Base-by-base conservation (phyloP, 352 stramenopile genomes). In the Pythium coloratum region DNA sequence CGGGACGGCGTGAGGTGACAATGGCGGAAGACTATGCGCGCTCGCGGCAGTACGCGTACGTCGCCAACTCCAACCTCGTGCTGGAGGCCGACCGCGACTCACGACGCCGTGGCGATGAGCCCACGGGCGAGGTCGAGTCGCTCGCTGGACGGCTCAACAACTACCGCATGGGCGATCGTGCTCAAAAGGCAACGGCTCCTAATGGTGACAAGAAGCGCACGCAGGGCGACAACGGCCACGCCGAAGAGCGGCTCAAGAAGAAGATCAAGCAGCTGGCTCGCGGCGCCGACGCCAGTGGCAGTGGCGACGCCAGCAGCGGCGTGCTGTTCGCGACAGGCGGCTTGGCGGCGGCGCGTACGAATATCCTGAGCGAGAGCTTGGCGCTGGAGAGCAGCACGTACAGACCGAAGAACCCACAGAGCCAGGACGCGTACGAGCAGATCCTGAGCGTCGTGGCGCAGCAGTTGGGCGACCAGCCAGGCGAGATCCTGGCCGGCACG, bases 11-110 rank as follows among this genome's bases (percentile, higher is more conserved):
- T 24, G 20, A 40, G 30, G 13, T 14, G 36, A 28, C 6, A 6
- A 97, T 97, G 91, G 89, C 90, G 26, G 89, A 97, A 78, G 91
- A 97, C 59, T 84, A 90, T 61, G 90, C 89, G 59, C 90, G 91
- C 20, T 94, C 88, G 69, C 80, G 89, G 59, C 88, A 97, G 72
- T 98, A 98, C 84, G 91, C 93, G 66, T 98, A 98, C 82, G 71
- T 77, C 66, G 78, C 92, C 72, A 98, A 98, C 83, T 97, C 90
- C 34, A 98, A 98, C 76, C 77, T 98, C 51, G 95, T 98, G 71
- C 78, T 98, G 54, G 87, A 98, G 73, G 90, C 92, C 7, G 92
- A 98, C 63, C 88, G 84, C 68, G 90, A 94, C 62, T 89, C 79
- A 62, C 81, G 89, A 20, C 84, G 92, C 12, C 78, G 84, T 8